Base-by-base conservation (phyloP, 2,329 filamentous ascomycete genomes). In the Atkinsonella hypoxylon region DNA sequence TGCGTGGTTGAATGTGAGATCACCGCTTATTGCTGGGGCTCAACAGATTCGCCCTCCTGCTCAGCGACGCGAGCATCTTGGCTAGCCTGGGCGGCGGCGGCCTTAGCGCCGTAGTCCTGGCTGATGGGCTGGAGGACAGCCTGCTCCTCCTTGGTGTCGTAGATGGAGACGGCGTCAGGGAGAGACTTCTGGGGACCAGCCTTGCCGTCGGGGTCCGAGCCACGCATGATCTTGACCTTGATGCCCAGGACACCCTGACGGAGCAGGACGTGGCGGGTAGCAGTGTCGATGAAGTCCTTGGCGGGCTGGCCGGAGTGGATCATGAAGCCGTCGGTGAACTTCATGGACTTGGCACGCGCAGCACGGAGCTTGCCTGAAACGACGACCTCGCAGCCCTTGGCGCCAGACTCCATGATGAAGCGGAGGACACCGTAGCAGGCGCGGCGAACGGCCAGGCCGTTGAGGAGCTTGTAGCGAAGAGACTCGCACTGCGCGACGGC, bases 311-410 rank as follows among this genome's bases (percentile, higher is more conserved):
- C 93, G 68, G 93, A 98, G 88, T 98, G 93, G 78, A 98, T 98
- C 93, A 98, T 98, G 89, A 98, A 98, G 73, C 93, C 93, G 76
- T 98, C 90, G 75, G 93, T 98, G 86, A 98, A 98, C 86, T 98
- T 98, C 93, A 98, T 98, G 79, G 82, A 89, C 89, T 98, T 98
- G 76, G 93, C 93, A 81, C 93, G 89, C 68, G 93, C 93, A 73
- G 93, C 93, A 70, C 93, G 86, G 66, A 98, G 87, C 85, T 98
- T 98, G 75, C 93, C 93, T 64, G 89, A 96, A 63, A 98, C 93
- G 70, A 98, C 93, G 62, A 98, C 93, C 81, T 98, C 93, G 74
- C 93, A 98, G 76, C 93, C 93, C 87, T 98, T 98, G 75, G 93
- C 93, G 70, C 93, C 93, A 64, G 81, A 87, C 87, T 98, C 93